Evolutionary conservation across 2,329 filamentous ascomycete species (phyloP), one percentile per base, ranked within the genome.

Genomic region (Clonostachys rhizophaga): DNA sequence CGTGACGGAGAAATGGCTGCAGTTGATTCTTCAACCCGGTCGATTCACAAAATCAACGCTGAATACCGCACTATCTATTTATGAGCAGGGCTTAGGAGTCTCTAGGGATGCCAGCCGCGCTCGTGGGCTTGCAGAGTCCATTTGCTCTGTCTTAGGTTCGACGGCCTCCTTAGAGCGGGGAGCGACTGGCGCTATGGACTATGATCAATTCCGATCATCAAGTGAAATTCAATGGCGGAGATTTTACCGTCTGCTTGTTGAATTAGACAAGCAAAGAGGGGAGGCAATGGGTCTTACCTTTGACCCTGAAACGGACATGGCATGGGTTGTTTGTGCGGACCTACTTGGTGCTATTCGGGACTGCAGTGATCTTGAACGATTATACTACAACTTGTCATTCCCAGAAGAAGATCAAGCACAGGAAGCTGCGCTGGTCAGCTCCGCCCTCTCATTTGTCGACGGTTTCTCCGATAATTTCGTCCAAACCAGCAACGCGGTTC

Each of bases 311-410:
- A 76, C 78, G 10, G 84, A 86, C 44, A 79, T 91, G 70, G 81
- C 89, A 2, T 96, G 91, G 90, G 78, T 95, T 42, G 76, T 95
- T 5, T 86, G 90, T 57, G 84, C 91, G 2, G 91, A 96, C 65
- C 83, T 86, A 34, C 74, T 95, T 43, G 87, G 89, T 5, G 83
- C 87, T 4, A 78, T 97, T 45, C 79, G 92, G 51, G 82, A 86
- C 57, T 95, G 89, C 68, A 94, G 85, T 62, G 75, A 78, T 43
- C 70, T 92, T 14, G 94, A 99, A 64, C 71, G 83, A 6, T 75
- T 95, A 11, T 79, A 79, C 53, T 78, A 91, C 57, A 96, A 95
- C 55, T 67, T 75, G 1, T 61, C 69, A 2, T 58, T 66, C 0
- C 71, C 82, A 17, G 77, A 80, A 36, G 72, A 76, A 43, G 68